Evolutionary conservation across 495 filamentous ascomycete genomes (phyloP).

Genomic region (Penicillium canescens): DNA sequence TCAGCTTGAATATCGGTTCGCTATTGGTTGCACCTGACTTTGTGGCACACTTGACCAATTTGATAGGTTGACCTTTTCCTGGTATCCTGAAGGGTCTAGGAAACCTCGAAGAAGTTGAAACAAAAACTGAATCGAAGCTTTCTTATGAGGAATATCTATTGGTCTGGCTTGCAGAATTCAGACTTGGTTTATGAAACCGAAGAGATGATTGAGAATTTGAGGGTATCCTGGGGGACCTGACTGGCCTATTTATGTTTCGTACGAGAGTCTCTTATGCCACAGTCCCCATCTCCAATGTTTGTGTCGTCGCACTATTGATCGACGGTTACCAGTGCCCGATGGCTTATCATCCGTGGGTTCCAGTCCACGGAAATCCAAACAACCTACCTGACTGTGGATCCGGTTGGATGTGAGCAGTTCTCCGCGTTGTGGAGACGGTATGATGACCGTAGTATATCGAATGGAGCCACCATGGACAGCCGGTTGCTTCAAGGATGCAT

Average conservation of each 20-base stretch:
- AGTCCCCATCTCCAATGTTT: slow-evolving; percentile 18
- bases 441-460: slow-evolving; percentile 36
- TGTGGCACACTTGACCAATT: slow-evolving; percentile 31
- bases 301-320: slow-evolving; percentile 37
- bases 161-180: slow-evolving; percentile 17
- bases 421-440: slow-evolving; percentile 37
- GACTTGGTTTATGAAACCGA: slow-evolving; percentile 36
- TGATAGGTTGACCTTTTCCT: slow-evolving; percentile 39
- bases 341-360: slow-evolving; percentile 40
- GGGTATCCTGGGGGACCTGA: slow-evolving; percentile 28
- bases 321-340: slow-evolving; percentile 36
- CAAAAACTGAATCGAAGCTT: slow-evolving; percentile 19
- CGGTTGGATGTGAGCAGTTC: slow-evolving; percentile 39
- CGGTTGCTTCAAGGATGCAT: slow-evolving; percentile 45
- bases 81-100: slow-evolving; percentile 9
- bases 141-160: slow-evolving; percentile 25
- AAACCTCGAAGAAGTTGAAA: slow-evolving; percentile 30
- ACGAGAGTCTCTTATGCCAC: slow-evolving; percentile 29
- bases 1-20: slow-evolving; percentile 29
- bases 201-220: slow-evolving; percentile 30
- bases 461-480: slow-evolving; percentile 35
- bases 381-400: slow-evolving; percentile 29
- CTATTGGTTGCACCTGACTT: slow-evolving; percentile 35
- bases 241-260: slow-evolving; percentile 50
- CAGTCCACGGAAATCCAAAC: slow-evolving; percentile 33